phyloP scores from a whole-genome alignment of 331 rosid species.

The Acacia concinna region DNA sequence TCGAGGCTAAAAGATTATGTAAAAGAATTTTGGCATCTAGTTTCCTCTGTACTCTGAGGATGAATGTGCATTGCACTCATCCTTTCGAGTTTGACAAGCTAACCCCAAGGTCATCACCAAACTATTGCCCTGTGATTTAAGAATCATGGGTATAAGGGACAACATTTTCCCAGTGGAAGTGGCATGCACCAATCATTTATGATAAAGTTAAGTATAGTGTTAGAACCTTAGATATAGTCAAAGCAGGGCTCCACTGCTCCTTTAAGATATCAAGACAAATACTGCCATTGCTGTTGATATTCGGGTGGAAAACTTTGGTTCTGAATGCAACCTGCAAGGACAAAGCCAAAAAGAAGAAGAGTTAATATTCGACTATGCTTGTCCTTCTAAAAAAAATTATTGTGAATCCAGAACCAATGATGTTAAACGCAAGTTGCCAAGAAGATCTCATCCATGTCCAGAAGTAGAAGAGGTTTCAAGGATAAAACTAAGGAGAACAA shows the following conservation, averaged over 20 bases:
- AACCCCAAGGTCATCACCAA: background rate
- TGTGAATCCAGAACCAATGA: background rate
- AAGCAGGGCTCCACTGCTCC: conserved; percentile 89
- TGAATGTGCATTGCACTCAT: too few species aligned
- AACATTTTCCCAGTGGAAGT: background rate
- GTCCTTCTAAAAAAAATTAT: background rate
- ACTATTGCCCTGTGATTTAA: background rate
- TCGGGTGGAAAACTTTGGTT: conserved; percentile 89
- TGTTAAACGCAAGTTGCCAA: background rate
- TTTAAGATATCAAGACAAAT: conserved; percentile 87
- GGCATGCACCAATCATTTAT: background rate
- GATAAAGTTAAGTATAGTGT: conserved; percentile 20
- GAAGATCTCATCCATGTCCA: conserved; percentile 6
- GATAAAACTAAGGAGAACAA: background rate
- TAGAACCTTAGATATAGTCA: conserved; percentile 78
- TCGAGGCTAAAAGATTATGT: too few species aligned
- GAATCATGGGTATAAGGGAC: background rate
- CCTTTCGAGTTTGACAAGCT: too few species aligned
- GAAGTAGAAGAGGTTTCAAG: background rate
- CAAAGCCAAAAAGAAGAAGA: background rate
- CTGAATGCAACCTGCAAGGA: conserved; percentile 74
- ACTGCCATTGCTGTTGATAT: conserved; percentile 91
- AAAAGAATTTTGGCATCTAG: too few species aligned
- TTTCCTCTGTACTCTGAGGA: too few species aligned
- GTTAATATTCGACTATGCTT: background rate